phyloP scores from a whole-genome alignment of 2,329 filamentous ascomycete genomes.

The Paecilomyces niveus region DNA sequence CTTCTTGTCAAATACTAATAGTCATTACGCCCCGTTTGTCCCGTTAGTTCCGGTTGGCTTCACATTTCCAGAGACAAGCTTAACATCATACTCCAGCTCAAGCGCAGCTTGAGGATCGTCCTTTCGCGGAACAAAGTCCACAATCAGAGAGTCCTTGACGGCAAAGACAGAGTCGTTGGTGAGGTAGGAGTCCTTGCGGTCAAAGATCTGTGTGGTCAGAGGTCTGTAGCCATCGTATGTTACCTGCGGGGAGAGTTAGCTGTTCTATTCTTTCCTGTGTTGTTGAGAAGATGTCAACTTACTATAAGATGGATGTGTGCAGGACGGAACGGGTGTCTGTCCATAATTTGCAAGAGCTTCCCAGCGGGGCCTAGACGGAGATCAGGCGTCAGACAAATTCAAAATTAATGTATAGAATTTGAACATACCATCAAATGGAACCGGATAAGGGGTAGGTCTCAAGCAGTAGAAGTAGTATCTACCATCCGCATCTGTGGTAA shows the following conservation, averaged over 20 bases:
- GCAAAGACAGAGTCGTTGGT: conserved; percentile 53
- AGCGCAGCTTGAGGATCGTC: conserved; percentile 46
- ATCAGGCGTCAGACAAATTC: conserved; percentile 5
- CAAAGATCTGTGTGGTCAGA: conserved; percentile 73
- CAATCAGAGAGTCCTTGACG: conserved; percentile 52
- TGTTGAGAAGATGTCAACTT: neutral
- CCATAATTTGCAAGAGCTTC: conserved; percentile 50
- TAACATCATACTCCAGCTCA: conserved; percentile 49
- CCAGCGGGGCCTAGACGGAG: conserved; percentile 45
- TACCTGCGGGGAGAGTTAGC: conserved; percentile 29
- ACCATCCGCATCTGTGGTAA: conserved; percentile 59
- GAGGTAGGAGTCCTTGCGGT: conserved; percentile 57
- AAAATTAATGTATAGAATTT: neutral
- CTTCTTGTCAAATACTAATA: neutral
- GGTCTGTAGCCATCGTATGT: conserved; percentile 55
- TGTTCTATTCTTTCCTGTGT: neutral
- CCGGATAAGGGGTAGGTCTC: conserved; percentile 52
- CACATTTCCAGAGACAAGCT: conserved; percentile 24
- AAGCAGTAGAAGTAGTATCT: conserved; percentile 57
- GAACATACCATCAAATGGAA: conserved; percentile 44
- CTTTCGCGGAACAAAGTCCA: conserved; percentile 49
- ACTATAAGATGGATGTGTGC: conserved; percentile 51
- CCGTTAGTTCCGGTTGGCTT: neutral
- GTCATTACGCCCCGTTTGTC: conserved; percentile 6
- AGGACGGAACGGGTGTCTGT: conserved; percentile 55